A percentile compares a stretch with the other conserved stretches of the same genome.
These are phyloP conservation scores for Talaromyces ruber DNA, from an alignment of 495 filamentous ascomycete species.

Conservation along the genomic window DNA sequence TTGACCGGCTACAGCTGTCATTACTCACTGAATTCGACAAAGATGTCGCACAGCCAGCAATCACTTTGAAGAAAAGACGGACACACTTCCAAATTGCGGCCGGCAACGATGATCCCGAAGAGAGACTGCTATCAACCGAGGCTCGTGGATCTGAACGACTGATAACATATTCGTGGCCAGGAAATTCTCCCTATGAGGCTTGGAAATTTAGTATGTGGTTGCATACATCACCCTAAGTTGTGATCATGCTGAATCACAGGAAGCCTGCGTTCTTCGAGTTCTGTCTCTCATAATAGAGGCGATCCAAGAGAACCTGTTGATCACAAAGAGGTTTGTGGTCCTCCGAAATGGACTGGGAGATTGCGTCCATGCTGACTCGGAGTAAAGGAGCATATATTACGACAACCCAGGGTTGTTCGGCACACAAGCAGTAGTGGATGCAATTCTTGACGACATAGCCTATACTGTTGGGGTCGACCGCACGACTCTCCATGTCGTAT, in stretches of 20 bases:
- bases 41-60: conserved; percentile 19
- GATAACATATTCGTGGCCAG: conserved; percentile 46
- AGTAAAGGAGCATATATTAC: conserved; percentile 79
- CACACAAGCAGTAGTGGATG: conserved; percentile 66
- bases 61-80: conserved; percentile 23
- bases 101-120: conserved; percentile 8
- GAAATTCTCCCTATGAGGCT: conserved; percentile 47
- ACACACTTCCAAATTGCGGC: conserved; percentile 19
- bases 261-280: conserved; percentile 57
- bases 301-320: conserved; percentile 47
- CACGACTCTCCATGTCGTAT: conserved; percentile 28
- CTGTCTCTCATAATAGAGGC: conserved; percentile 64
- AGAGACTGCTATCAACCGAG: conserved; percentile 17
- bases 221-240: not conserved
- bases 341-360: not conserved
- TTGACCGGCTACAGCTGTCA: conserved; percentile 20
- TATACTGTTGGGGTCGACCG: conserved; percentile 49
- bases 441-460: conserved; percentile 76
- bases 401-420: conserved; percentile 72
- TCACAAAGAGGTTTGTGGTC: conserved; percentile 63
- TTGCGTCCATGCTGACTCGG: not conserved
- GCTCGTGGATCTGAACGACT: conserved; percentile 7
- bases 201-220: conserved; percentile 54
- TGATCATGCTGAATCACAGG: not conserved
- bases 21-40: conserved; percentile 18